phyloP scores from a whole-genome alignment of 1,284 basidiomycete genomes.

The Blastosporella zonata region DNA sequence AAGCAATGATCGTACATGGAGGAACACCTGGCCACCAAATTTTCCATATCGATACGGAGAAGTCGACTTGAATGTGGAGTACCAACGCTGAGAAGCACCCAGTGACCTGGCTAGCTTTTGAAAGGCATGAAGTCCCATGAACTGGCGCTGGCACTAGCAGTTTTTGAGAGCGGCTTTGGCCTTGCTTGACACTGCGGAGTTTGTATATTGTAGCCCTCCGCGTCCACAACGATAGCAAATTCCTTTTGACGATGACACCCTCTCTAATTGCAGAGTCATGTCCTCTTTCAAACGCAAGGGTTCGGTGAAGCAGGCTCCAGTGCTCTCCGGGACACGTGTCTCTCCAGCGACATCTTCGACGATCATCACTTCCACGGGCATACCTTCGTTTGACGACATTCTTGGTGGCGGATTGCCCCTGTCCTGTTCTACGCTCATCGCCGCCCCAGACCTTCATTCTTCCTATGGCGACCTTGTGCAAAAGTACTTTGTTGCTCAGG shows the following conservation, averaged over 20 bases:
- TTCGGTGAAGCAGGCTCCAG: constrained; percentile 37
- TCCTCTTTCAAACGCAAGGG: constrained; percentile 83
- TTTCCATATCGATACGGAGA: constrained; percentile 13
- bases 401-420: constrained; percentile 92
- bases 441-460: constrained; percentile 81
- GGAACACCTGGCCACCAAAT: neutral
- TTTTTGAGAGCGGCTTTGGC: neutral
- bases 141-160: neutral
- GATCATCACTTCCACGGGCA: constrained; percentile 79
- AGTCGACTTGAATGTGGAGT: constrained; percentile 8
- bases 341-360: constrained; percentile 64
- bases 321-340: constrained; percentile 56
- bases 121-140: constrained; percentile 9
- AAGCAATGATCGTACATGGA: constrained; percentile 13
- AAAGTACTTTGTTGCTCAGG: constrained; percentile 88
- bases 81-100: constrained; percentile 6
- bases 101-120: neutral
- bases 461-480: constrained; percentile 86
- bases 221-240: neutral
- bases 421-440: constrained; percentile 69
- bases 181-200: neutral
- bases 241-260: neutral
- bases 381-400: constrained; percentile 94
- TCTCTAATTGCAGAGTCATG: constrained; percentile 40
- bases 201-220: neutral